Base-by-base conservation (phyloP, 2,329 filamentous ascomycete species). In the Colletotrichum limetticola region DNA sequence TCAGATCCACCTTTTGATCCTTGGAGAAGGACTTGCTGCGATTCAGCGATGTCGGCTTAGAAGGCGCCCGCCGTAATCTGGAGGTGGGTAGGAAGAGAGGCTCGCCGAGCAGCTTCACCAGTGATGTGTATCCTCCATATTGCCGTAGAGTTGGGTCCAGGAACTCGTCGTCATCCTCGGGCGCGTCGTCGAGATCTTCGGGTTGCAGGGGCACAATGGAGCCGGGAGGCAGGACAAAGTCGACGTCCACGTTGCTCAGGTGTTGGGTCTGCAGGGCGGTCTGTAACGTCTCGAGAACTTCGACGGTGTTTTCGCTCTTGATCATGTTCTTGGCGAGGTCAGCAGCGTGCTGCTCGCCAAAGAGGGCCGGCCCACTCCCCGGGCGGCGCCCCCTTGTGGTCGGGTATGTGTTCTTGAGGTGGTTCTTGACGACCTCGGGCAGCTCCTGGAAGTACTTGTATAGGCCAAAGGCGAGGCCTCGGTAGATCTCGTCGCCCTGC, bases 401-500 rank as follows among this genome's bases (percentile, higher is more conserved):
- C 49, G 88, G 87, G 76, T 90, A 91, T 49, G 86, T 83, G 77
- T 87, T 87, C 76, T 87, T 91, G 81, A 97, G 88, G 74, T 91
- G 88, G 78, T 87, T 87, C 86, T 95, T 97, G 79, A 95, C 92
- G 49, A 89, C 86, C 67, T 93, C 90, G 26, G 95, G 91, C 65
- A 99, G 87, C 83, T 98, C 96, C 74, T 90, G 89, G 80, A 98
- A 98, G 86, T 98, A 99, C 82, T 97, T 98, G 86, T 93, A 93
- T 76, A 99, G 87, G 69, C 94, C 95, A 82, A 98, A 97, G 60
- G 96, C 97, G 68, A 99, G 88, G 22, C 93, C 97, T 58, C 97
- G 92, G 83, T 93, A 97, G 76, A 97, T 88, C 83, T 98, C 96
- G 81, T 98, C 96, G 78, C 96, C 96, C 85, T 98, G 97, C 83